These are phyloP conservation scores for Lolium perenne DNA, from an alignment of 176 grass and related monocot species.

Conservation along the genomic window DNA sequence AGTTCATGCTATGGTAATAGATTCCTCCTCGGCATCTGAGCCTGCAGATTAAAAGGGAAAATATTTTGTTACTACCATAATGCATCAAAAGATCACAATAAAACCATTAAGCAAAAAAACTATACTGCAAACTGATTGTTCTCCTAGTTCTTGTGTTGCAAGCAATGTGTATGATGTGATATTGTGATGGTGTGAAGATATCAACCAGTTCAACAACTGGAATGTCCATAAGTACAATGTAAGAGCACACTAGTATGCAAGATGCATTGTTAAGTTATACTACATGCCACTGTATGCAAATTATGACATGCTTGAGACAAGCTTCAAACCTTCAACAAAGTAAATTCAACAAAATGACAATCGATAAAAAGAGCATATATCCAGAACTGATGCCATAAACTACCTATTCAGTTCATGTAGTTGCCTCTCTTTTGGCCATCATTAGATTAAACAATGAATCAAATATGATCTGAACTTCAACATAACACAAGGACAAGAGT, in stretches of 20 bases:
- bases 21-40: constrained; percentile 30
- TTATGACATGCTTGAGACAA: not conserved
- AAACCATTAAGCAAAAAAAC: not conserved
- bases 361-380: not conserved
- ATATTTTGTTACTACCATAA: not conserved
- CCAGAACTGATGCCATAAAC: not conserved
- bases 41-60: constrained; percentile 41
- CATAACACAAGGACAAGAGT: not conserved
- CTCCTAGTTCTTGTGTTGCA: not conserved
- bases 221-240: not conserved
- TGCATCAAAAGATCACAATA: not conserved
- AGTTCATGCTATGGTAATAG: constrained; percentile 40
- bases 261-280: not conserved
- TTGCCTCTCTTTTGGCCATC: not conserved
- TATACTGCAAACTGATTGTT: not conserved
- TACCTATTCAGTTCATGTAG: not conserved
- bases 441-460: not conserved
- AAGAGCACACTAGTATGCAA: not conserved
- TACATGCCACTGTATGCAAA: not conserved
- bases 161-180: constrained; percentile 5
- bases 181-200: not conserved
- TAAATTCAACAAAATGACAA: not conserved
- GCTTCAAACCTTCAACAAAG: constrained; percentile 6
- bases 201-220: not conserved
- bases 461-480: not conserved